Conservation (phyloP, 306 rosid species). For the Aeschynomene evenia region DNA sequence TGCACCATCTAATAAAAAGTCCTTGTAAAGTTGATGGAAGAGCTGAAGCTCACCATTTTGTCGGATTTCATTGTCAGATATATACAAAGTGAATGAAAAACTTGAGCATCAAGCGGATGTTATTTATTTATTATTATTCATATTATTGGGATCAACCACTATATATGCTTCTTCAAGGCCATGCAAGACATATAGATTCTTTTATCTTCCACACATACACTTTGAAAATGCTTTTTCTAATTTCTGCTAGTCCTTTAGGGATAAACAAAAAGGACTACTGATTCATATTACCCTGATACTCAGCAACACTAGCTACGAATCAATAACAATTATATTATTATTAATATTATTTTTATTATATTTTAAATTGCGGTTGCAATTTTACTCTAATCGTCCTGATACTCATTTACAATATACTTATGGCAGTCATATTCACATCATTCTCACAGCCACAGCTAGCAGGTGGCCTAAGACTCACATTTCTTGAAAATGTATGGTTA, state of each 20-base stretch:
- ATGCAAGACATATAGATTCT: slow-evolving; percentile 23
- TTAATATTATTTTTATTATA: no score
- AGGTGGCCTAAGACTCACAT: slow-evolving; percentile 35
- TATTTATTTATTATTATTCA: no score
- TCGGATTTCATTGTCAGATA: slow-evolving; percentile 28
- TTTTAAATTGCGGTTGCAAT: no score
- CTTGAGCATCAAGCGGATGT: neutral
- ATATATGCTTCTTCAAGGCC: slow-evolving; percentile 36
- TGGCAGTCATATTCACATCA: no score
- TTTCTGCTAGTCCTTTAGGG: neutral
- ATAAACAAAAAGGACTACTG: neutral
- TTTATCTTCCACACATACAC: neutral
- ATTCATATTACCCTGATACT: slow-evolving; percentile 13
- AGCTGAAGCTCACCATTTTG: slow-evolving; percentile 38
- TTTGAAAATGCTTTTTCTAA: slow-evolving; percentile 8
- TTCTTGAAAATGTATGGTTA: slow-evolving; percentile 31
- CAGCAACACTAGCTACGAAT: neutral
- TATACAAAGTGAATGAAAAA: neutral
- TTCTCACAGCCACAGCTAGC: no score
- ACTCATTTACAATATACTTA: no score
- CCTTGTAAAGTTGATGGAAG: slow-evolving; percentile 42
- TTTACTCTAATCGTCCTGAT: no score
- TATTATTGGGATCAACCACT: slow-evolving; percentile 22
- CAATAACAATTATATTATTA: slow-evolving; percentile 14
- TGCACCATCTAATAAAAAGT: slow-evolving; percentile 33